These are phyloP conservation scores for Sanguinoderma infundibulare DNA, from an alignment of 1,284 basidiomycete genomes.

Conservation along the genomic window DNA sequence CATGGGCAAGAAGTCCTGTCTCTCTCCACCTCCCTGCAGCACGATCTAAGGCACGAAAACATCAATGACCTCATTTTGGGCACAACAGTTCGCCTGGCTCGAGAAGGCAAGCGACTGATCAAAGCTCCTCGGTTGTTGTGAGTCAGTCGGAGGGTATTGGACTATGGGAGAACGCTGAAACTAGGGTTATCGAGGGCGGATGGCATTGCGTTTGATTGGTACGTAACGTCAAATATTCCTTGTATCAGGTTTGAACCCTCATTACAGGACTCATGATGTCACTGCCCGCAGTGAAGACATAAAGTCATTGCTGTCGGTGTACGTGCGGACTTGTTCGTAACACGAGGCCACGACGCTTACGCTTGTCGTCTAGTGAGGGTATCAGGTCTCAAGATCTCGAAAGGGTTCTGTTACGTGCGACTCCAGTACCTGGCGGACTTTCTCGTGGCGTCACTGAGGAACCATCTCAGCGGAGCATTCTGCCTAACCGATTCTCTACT, in stretches of 20 bases:
- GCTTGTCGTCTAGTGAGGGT: conserved; percentile 10
- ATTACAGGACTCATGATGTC: conserved; percentile 23
- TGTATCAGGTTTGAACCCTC: background rate
- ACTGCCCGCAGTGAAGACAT: conserved; percentile 21
- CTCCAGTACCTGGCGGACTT: background rate
- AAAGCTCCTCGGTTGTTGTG: conserved; percentile 27
- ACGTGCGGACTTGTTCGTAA: conserved; percentile 3
- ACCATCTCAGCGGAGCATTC: background rate
- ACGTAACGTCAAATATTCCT: background rate
- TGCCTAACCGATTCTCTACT: background rate
- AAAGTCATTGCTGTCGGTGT: conserved; percentile 22
- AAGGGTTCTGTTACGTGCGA: conserved; percentile 14
- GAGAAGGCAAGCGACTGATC: conserved; percentile 25
- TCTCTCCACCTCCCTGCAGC: conserved; percentile 1
- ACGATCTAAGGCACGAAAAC: conserved; percentile 1
- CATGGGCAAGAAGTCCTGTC: conserved; percentile 23
- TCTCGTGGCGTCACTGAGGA: conserved; percentile 6
- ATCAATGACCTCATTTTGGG: conserved; percentile 27
- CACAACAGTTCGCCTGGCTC: conserved; percentile 19
- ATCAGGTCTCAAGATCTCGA: conserved; percentile 18
- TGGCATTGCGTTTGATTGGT: conserved; percentile 31
- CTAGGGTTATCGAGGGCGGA: conserved; percentile 16
- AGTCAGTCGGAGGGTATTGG: conserved; percentile 7
- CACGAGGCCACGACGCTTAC: background rate
- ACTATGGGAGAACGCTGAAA: conserved; percentile 1